Evolutionary conservation across 352 stramenopile species (phyloP).

Genomic region (Pythium dissotocum): DNA sequence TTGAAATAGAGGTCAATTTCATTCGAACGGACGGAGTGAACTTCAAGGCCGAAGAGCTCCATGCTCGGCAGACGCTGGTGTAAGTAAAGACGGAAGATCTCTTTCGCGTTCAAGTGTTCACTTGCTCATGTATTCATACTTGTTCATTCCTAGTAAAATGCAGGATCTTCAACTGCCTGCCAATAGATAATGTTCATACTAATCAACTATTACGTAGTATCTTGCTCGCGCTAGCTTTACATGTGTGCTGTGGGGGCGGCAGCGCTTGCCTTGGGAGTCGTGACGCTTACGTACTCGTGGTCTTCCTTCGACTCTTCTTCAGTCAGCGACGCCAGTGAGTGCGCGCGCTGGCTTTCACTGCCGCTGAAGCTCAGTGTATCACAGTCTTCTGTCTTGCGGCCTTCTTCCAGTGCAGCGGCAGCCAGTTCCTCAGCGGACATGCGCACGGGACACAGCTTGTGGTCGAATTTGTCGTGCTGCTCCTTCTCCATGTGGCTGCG

Average conservation of each 20-base stretch:
- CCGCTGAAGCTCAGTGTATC: not conserved
- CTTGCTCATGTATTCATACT: not conserved
- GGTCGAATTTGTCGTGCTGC: constrained; percentile 27
- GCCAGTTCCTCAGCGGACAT: not conserved
- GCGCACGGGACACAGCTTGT: constrained; percentile 27
- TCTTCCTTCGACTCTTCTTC: constrained; percentile 19
- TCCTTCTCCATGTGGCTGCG: constrained; percentile 23
- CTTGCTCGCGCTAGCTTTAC: too few species aligned
- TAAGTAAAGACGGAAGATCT: too few species aligned
- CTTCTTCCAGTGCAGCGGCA: not conserved
- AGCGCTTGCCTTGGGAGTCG: constrained; percentile 8
- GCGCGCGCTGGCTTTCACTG: not conserved
- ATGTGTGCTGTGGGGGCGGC: not conserved
- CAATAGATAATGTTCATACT: not conserved
- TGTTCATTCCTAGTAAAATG: not conserved
- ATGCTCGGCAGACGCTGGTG: not conserved
- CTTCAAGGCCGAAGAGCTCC: constrained; percentile 1
- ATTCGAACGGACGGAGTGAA: not conserved
- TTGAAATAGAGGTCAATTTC: not conserved
- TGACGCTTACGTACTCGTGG: constrained; percentile 7
- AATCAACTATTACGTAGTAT: too few species aligned
- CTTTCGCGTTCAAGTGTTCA: too few species aligned
- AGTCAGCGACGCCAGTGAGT: not conserved
- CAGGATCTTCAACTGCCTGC: not conserved
- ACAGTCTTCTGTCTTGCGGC: constrained; percentile 8